phyloP scores from a whole-genome alignment of 352 stramenopile genomes.

The Phytopythium montanum region DNA sequence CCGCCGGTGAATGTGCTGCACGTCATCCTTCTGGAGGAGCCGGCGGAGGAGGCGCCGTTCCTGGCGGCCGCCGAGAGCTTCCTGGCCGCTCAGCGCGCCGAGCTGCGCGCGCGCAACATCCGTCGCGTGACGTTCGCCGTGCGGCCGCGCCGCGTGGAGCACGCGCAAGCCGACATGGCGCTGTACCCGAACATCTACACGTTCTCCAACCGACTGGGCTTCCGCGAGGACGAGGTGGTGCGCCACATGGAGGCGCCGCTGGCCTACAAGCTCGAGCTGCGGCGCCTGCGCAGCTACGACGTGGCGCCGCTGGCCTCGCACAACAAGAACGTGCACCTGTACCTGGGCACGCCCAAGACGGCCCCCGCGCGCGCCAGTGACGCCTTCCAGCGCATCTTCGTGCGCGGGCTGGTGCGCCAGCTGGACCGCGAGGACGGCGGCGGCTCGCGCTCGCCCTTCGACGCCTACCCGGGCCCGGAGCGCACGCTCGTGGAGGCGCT shows the following conservation, averaged over 20 bases:
- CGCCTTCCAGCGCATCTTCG: slow-evolving; percentile 94
- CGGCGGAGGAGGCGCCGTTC: slow-evolving; percentile 48
- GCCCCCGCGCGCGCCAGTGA: slow-evolving; percentile 75
- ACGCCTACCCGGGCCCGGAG: slow-evolving; percentile 92
- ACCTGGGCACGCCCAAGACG: slow-evolving; percentile 94
- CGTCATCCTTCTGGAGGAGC: slow-evolving; percentile 72
- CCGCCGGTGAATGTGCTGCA: slow-evolving; percentile 83
- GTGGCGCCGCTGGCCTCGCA: slow-evolving; percentile 91
- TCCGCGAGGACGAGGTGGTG: slow-evolving; percentile 97
- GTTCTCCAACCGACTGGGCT: slow-evolving; percentile 85
- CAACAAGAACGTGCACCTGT: slow-evolving; percentile 98
- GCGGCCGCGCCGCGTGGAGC: slow-evolving; percentile 45
- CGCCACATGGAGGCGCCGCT: slow-evolving; percentile 97
- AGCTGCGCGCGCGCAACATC: slow-evolving; percentile 73
- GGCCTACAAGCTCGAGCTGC: slow-evolving; percentile 98
- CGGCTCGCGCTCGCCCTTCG: slow-evolving; percentile 76
- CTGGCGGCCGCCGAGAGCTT: slow-evolving; percentile 55
- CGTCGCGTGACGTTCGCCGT: slow-evolving; percentile 88
- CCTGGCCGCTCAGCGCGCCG: slow-evolving; percentile 56
- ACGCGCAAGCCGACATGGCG: slow-evolving; percentile 51
- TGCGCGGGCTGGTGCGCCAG: slow-evolving; percentile 93
- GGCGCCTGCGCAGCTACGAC: slow-evolving; percentile 97
- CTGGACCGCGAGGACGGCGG: slow-evolving; percentile 76
- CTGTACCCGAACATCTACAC: slow-evolving; percentile 89
- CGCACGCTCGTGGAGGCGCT: slow-evolving; percentile 98